Conservation (phyloP, 371 early-diverging fungal genomes). For the Haplosporangium sp. region DNA sequence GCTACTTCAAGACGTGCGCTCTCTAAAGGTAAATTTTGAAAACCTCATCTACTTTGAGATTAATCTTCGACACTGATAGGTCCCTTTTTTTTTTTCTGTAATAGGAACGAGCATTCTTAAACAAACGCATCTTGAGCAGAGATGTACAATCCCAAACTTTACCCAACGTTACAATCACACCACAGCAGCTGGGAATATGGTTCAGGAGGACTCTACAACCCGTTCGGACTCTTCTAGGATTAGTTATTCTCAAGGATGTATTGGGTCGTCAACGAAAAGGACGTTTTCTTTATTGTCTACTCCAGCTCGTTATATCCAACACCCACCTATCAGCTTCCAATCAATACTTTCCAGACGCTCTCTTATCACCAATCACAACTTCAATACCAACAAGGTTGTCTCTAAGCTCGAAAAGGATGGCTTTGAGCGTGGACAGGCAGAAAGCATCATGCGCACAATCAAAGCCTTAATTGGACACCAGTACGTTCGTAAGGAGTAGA, state of each 20-base stretch:
- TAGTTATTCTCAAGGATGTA: background rate
- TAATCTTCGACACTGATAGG: background rate
- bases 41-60: background rate
- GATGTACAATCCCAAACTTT: slow-evolving; percentile 15
- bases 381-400: slow-evolving; percentile 80
- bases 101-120: slow-evolving; percentile 4
- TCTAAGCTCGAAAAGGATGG: slow-evolving; percentile 71
- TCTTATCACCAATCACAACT: slow-evolving; percentile 63
- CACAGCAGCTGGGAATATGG: slow-evolving; percentile 9
- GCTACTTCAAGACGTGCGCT: background rate
- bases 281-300: slow-evolving; percentile 25
- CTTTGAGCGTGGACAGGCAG: slow-evolving; percentile 76
- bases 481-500: slow-evolving; percentile 20
- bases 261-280: background rate
- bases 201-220: slow-evolving; percentile 28
- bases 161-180: slow-evolving; percentile 25
- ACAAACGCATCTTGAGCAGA: slow-evolving; percentile 19
- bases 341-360: slow-evolving; percentile 28
- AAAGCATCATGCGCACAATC: slow-evolving; percentile 79
- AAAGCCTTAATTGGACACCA: slow-evolving; percentile 57
- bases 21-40: background rate
- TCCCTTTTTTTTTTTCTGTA: background rate
- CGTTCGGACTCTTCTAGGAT: slow-evolving; percentile 11
- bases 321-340: slow-evolving; percentile 11
- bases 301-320: slow-evolving; percentile 41